Percentiles rank a stretch among this genome's conserved stretches.
Evolutionary conservation across 1,284 basidiomycete species (phyloP).

Genomic region (Fomitopsis palustris): DNA sequence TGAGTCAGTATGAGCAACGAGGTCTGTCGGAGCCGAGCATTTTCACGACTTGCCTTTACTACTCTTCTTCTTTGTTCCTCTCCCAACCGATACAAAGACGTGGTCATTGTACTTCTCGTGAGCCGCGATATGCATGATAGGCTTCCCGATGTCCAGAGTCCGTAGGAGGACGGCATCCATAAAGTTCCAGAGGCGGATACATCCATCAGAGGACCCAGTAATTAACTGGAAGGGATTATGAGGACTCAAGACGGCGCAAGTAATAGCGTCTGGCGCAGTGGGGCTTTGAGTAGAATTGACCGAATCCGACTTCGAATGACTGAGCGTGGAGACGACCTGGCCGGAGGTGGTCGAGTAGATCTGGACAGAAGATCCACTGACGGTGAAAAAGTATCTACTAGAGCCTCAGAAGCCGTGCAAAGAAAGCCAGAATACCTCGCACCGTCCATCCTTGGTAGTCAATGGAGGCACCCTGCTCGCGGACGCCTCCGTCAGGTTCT

Average conservation of each 20-base stretch:
- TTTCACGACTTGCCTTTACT: slow-evolving; percentile 34
- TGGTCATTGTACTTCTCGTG: slow-evolving; percentile 65
- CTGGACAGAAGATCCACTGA: slow-evolving; percentile 74
- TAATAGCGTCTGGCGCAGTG: slow-evolving; percentile 47
- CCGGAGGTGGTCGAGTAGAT: slow-evolving; percentile 79
- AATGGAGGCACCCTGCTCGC: slow-evolving; percentile 66
- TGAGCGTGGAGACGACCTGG: slow-evolving; percentile 78
- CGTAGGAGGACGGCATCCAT: slow-evolving; percentile 81
- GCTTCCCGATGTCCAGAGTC: slow-evolving; percentile 65
- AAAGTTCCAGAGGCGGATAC: slow-evolving; percentile 91
- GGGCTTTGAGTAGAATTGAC: slow-evolving; percentile 36
- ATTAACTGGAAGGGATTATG: slow-evolving; percentile 89
- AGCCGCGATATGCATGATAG: slow-evolving; percentile 71
- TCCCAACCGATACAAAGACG: slow-evolving; percentile 67
- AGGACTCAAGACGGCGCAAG: slow-evolving; percentile 78
- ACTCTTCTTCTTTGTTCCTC: slow-evolving; percentile 44
- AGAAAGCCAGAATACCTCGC: slow-evolving; percentile 28
- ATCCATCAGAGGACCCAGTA: slow-evolving; percentile 82
- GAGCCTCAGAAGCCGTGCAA: slow-evolving; percentile 7
- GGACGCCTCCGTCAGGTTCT: slow-evolving; percentile 66
- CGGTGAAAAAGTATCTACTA: slow-evolving; percentile 82
- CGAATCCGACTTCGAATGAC: slow-evolving; percentile 38
- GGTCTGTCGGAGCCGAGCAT: background rate
- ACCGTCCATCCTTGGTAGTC: slow-evolving; percentile 87
- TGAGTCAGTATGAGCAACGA: background rate